These are phyloP conservation scores for Volvariella volvacea DNA, from an alignment of 1,284 basidiomycete species.

Conservation along the genomic window DNA sequence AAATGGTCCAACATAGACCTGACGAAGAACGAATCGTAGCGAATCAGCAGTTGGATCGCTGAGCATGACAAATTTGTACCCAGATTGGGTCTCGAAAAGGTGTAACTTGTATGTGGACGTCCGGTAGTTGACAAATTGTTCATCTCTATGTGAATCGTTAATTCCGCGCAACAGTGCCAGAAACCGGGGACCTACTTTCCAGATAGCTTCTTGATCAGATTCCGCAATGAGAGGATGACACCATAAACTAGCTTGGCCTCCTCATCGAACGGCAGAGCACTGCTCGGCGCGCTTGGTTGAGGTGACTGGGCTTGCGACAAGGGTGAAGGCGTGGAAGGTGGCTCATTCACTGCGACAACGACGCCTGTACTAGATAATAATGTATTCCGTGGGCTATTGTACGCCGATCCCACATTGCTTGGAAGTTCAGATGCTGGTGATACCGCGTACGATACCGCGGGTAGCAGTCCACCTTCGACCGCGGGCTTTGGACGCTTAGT, in stretches of 20 bases:
- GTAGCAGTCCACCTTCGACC: slow-evolving; percentile 61
- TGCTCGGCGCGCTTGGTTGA: slow-evolving; percentile 25
- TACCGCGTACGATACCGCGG: slow-evolving; percentile 67
- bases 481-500: slow-evolving; percentile 68
- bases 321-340: slow-evolving; percentile 27
- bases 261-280: slow-evolving; percentile 88
- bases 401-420: slow-evolving; percentile 23
- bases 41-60: slow-evolving; percentile 82
- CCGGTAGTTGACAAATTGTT: slow-evolving; percentile 86
- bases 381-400: slow-evolving; percentile 56
- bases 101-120: slow-evolving; percentile 94
- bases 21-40: slow-evolving; percentile 77
- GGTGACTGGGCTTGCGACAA: slow-evolving; percentile 26
- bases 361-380: slow-evolving; percentile 56
- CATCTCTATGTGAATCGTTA: slow-evolving; percentile 50
- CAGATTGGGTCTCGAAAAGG: slow-evolving; percentile 86
- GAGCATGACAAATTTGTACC: slow-evolving; percentile 94
- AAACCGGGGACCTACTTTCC: slow-evolving; percentile 50
- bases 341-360: slow-evolving; percentile 59
- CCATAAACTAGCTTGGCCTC: slow-evolving; percentile 98
- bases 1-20: slow-evolving; percentile 93
- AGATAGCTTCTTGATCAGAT: slow-evolving; percentile 93
- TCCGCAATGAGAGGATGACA: slow-evolving; percentile 85
- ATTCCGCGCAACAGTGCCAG: slow-evolving; percentile 2
- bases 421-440: slow-evolving; percentile 21